A percentile compares a stretch with the other conserved stretches of the same genome.
phyloP scores from a whole-genome alignment of 768 basidiomycete genomes.

The Mycena venus region DNA sequence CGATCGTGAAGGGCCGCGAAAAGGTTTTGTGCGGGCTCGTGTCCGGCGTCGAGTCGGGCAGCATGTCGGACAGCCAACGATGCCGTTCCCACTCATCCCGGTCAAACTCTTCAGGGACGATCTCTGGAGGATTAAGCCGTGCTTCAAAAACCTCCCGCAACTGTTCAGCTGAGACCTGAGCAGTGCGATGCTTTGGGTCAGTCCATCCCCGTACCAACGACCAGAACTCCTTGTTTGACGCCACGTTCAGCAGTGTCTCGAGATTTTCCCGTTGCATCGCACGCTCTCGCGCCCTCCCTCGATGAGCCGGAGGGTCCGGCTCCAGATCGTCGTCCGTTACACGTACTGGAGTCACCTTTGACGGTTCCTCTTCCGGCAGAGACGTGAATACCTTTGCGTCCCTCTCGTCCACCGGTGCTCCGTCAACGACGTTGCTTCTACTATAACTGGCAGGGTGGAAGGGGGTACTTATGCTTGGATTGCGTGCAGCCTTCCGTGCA shows the following conservation, averaged over 20 bases:
- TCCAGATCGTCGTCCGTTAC: conserved; percentile 4
- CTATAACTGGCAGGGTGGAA: too few species aligned
- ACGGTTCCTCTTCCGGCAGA: neutral
- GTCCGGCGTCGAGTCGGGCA: neutral
- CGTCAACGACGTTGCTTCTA: too few species aligned
- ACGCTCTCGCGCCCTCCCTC: neutral
- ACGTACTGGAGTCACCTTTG: neutral
- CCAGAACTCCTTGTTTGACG: conserved; percentile 16
- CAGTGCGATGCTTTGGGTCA: neutral
- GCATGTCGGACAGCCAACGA: neutral
- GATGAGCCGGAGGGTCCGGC: neutral
- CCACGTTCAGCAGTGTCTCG: neutral
- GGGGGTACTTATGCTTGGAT: too few species aligned
- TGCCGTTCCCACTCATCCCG: conserved; percentile 7
- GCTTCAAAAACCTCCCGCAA: conserved; percentile 1
- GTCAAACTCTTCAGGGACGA: conserved; percentile 2
- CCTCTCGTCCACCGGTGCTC: too few species aligned
- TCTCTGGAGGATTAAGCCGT: conserved; percentile 7
- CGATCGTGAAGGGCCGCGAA: conserved; percentile 9
- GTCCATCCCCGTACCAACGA: neutral
- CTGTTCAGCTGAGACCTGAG: conserved; percentile 1
- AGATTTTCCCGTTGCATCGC: conserved; percentile 6
- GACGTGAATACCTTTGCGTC: neutral
- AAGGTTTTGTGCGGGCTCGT: neutral
- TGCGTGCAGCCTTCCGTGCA: neutral